Evolutionary conservation across 805 yeast species (phyloP).

Genomic region (Torulaspora quercuum): DNA sequence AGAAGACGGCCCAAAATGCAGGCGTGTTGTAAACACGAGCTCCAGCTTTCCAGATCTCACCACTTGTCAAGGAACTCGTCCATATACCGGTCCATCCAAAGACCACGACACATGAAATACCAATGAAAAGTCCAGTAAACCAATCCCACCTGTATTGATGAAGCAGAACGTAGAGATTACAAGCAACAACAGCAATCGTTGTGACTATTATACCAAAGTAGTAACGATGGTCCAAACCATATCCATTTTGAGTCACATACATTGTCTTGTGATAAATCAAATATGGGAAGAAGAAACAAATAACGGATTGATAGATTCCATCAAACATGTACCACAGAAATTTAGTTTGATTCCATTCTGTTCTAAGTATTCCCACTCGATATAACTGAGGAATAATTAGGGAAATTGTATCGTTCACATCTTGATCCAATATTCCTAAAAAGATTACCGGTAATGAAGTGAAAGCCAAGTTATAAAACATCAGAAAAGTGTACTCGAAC

Average conservation of each 20-base stretch:
- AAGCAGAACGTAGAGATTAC: slow-evolving; percentile 60
- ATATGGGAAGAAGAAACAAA: slow-evolving; percentile 73
- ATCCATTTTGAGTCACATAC: slow-evolving; percentile 50
- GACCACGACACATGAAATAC: slow-evolving; percentile 55
- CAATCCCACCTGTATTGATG: slow-evolving; percentile 83
- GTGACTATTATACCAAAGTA: slow-evolving; percentile 68
- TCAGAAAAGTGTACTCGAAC: slow-evolving; percentile 73
- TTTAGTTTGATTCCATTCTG: slow-evolving; percentile 66
- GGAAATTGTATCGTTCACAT: slow-evolving; percentile 66
- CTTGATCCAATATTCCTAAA: slow-evolving; percentile 77
- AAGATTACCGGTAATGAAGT: slow-evolving; percentile 79
- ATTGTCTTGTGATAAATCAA: slow-evolving; percentile 45
- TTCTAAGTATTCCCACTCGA: slow-evolving; percentile 65
- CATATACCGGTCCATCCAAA: slow-evolving; percentile 81
- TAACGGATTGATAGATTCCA: slow-evolving; percentile 70
- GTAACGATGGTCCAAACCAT: slow-evolving; percentile 65
- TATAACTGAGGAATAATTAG: slow-evolving; percentile 72
- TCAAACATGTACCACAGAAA: slow-evolving; percentile 73
- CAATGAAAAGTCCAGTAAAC: slow-evolving; percentile 54
- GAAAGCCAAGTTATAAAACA: slow-evolving; percentile 79
- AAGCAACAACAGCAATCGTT: slow-evolving; percentile 60
- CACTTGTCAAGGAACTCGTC: slow-evolving; percentile 52
- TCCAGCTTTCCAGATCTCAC: slow-evolving; percentile 66
- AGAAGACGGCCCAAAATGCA: slow-evolving; percentile 63
- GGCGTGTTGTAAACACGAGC: slow-evolving; percentile 59